Percentiles rank a stretch among this genome's conserved stretches.
Evolutionary conservation across 495 filamentous ascomycete genomes (phyloP).

Genomic region (Lasiosphaeria hispida): DNA sequence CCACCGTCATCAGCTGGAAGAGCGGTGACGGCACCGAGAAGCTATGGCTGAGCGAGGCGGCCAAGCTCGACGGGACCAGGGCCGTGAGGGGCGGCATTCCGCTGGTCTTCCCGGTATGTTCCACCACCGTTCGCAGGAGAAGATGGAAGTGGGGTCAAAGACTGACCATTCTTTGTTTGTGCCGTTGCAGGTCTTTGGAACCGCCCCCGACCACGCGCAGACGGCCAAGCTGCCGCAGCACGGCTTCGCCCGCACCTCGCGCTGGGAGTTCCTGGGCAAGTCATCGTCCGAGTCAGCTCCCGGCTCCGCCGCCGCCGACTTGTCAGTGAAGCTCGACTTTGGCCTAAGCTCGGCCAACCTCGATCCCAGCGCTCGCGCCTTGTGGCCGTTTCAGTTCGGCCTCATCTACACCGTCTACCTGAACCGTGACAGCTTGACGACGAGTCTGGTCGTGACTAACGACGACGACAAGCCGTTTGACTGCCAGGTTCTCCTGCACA

Average conservation of each 20-base stretch:
- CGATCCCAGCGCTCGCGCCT: conserved; percentile 56
- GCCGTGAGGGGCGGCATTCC: conserved; percentile 79
- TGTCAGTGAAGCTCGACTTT: conserved; percentile 87
- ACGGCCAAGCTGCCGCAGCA: conserved; percentile 82
- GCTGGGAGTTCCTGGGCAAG: conserved; percentile 77
- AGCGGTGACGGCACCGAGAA: conserved; percentile 74
- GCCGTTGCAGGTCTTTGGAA: conserved; percentile 75
- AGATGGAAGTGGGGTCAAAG: not conserved
- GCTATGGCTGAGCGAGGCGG: conserved; percentile 80
- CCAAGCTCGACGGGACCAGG: conserved; percentile 58
- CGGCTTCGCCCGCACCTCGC: conserved; percentile 86
- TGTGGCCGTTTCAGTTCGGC: conserved; percentile 82
- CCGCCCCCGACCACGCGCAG: conserved; percentile 66
- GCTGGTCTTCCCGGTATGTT: conserved; percentile 86
- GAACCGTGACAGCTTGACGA: conserved; percentile 68
- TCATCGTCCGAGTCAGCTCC: conserved; percentile 51
- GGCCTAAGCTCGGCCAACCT: conserved; percentile 71
- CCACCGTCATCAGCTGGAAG: conserved; percentile 93
- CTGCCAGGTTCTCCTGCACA: conserved; percentile 89
- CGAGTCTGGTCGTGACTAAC: conserved; percentile 83
- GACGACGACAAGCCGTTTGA: conserved; percentile 77
- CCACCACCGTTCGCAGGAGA: not conserved
- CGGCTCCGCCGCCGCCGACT: conserved; percentile 46
- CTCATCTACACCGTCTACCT: conserved; percentile 92
- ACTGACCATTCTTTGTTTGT: conserved; percentile 8